A percentile compares a stretch with the other conserved stretches of the same genome.
These are phyloP conservation scores for Russula dissimulans DNA, from an alignment of 768 basidiomycete species.

Conservation along the genomic window DNA sequence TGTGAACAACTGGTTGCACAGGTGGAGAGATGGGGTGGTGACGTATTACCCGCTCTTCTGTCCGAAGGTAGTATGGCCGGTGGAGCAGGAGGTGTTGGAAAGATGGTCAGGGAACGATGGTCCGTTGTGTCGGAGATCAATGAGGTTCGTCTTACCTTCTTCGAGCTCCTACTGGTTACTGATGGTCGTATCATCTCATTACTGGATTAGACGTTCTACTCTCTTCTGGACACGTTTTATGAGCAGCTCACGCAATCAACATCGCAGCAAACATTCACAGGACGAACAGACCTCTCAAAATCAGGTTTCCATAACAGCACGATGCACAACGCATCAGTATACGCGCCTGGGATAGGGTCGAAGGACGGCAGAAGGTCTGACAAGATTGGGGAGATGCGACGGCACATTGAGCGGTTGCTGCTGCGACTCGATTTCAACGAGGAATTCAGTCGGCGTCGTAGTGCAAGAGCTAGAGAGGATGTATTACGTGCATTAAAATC, in stretches of 20 bases:
- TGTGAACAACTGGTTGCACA: slow-evolving; percentile 85
- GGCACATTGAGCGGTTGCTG: slow-evolving; percentile 75
- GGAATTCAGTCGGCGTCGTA: slow-evolving; percentile 43
- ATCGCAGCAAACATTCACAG: slow-evolving; percentile 60
- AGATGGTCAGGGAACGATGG: slow-evolving; percentile 63
- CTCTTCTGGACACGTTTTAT: slow-evolving; percentile 66
- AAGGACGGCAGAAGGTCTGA: slow-evolving; percentile 44
- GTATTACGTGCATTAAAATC: slow-evolving; percentile 34
- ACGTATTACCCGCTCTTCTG: slow-evolving; percentile 74
- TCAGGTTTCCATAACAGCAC: slow-evolving; percentile 54
- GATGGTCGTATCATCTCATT: slow-evolving; percentile 14
- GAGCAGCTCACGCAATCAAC: slow-evolving; percentile 69
- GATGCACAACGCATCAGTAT: slow-evolving; percentile 34
- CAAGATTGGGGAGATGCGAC: slow-evolving; percentile 56
- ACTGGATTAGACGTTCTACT: slow-evolving; percentile 49
- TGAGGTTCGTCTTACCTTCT: slow-evolving; percentile 41
- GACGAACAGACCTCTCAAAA: slow-evolving; percentile 59
- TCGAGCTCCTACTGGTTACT: not conserved
- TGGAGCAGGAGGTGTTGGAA: slow-evolving; percentile 53
- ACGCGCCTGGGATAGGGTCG: slow-evolving; percentile 37
- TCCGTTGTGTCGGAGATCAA: slow-evolving; percentile 65
- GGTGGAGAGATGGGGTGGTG: slow-evolving; percentile 88
- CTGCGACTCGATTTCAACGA: slow-evolving; percentile 83
- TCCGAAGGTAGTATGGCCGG: slow-evolving; percentile 65
- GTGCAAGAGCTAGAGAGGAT: slow-evolving; percentile 25